Evolutionary conservation across 1,284 basidiomycete genomes (phyloP).

Genomic region (Marasmius tenuissimus): DNA sequence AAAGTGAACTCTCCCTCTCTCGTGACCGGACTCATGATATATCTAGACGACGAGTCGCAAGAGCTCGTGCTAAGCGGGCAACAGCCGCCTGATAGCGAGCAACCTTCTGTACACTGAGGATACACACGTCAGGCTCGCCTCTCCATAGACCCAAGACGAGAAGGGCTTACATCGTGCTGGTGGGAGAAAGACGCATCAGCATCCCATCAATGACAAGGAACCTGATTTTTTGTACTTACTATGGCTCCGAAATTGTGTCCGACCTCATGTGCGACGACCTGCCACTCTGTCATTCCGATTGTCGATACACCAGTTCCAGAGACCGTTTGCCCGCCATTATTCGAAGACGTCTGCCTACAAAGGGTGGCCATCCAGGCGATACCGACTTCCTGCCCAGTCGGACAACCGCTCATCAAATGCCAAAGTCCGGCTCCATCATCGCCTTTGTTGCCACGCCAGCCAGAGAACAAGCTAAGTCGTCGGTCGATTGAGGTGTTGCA

Average conservation of each 20-base stretch:
- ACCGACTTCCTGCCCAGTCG: slow-evolving; percentile 83
- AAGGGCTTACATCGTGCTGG: not conserved
- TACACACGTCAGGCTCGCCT: not conserved
- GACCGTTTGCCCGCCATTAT: slow-evolving; percentile 51
- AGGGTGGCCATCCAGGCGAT: slow-evolving; percentile 90
- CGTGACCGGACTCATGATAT: slow-evolving; percentile 84
- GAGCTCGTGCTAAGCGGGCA: slow-evolving; percentile 66
- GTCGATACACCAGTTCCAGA: slow-evolving; percentile 88
- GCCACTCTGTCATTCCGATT: slow-evolving; percentile 72
- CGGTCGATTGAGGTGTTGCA: slow-evolving; percentile 56
- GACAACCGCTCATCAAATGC: slow-evolving; percentile 91
- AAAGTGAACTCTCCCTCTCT: slow-evolving; percentile 62
- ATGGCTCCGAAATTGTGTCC: slow-evolving; percentile 93
- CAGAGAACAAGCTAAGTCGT: slow-evolving; percentile 79
- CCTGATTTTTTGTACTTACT: slow-evolving; percentile 34
- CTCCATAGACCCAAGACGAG: not conserved
- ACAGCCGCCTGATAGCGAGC: slow-evolving; percentile 42
- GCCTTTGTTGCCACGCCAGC: slow-evolving; percentile 77
- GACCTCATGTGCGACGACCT: slow-evolving; percentile 88
- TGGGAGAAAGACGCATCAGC: not conserved
- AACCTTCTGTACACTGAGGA: not conserved
- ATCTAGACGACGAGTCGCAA: slow-evolving; percentile 72
- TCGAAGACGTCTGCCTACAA: slow-evolving; percentile 56
- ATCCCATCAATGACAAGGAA: slow-evolving; percentile 59
- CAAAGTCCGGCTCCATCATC: slow-evolving; percentile 79